These are phyloP conservation scores for Melampsora larici-populina DNA, from an alignment of 1,284 basidiomycete species.

Conservation along the genomic window DNA sequence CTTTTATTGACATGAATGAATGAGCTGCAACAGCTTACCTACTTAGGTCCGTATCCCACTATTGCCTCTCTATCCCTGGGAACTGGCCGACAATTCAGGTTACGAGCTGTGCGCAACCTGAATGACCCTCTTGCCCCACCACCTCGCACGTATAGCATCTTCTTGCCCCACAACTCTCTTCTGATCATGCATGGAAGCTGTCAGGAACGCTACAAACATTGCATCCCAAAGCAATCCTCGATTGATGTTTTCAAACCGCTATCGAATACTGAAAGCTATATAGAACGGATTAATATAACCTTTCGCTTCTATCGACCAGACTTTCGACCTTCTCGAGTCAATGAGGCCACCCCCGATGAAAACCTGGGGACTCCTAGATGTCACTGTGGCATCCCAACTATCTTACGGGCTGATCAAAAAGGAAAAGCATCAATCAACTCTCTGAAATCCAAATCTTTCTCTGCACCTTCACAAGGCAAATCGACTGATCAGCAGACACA, in stretches of 20 bases:
- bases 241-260: conserved; percentile 71
- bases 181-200: conserved; percentile 88
- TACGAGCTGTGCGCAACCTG: conserved; percentile 64
- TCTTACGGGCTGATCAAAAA: conserved; percentile 60
- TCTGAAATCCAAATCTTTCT: conserved; percentile 6
- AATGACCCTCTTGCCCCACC: conserved; percentile 53
- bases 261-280: conserved; percentile 1
- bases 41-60: conserved; percentile 84
- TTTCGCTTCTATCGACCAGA: conserved; percentile 72
- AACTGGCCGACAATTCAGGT: conserved; percentile 55
- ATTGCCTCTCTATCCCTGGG: conserved; percentile 92
- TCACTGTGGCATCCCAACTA: conserved; percentile 72
- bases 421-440: conserved; percentile 50
- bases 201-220: conserved; percentile 84
- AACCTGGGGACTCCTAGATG: conserved; percentile 60
- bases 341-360: conserved; percentile 51
- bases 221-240: conserved; percentile 69
- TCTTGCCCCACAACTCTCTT: conserved; percentile 78
- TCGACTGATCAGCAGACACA: conserved; percentile 16
- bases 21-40: conserved; percentile 58
- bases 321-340: conserved; percentile 67
- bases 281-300: conserved; percentile 47
- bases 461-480: not conserved
- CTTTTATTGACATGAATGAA: conserved; percentile 57
- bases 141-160: conserved; percentile 75